Conservation (phyloP, 768 basidiomycete genomes). For the Lanmaoa pseudosensibilis region DNA sequence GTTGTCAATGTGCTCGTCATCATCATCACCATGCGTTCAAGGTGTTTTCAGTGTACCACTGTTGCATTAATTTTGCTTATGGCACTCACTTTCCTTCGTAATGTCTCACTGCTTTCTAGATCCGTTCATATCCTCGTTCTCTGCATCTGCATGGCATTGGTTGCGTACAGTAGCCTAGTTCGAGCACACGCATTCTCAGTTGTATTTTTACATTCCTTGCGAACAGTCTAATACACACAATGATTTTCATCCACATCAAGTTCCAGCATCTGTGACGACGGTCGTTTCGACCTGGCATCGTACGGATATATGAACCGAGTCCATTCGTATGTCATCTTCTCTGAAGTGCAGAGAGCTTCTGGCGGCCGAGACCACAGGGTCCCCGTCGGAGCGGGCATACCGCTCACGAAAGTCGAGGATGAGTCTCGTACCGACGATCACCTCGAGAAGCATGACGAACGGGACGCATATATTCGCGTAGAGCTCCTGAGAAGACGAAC, state of each 20-base stretch:
- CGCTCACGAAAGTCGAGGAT: conserved; percentile 35
- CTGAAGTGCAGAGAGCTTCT: conserved; percentile 20
- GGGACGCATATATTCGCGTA: conserved; percentile 34
- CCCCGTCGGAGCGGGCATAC: conserved; percentile 17
- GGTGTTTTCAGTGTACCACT: conserved; percentile 7
- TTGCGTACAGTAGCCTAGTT: conserved; percentile 3
- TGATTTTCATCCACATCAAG: background rate
- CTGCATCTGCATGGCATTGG: conserved; percentile 11
- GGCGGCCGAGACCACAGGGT: conserved; percentile 3
- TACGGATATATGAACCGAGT: conserved; percentile 4
- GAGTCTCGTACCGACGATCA: conserved; percentile 31
- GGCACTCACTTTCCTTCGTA: conserved; percentile 9
- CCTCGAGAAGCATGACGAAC: conserved; percentile 33
- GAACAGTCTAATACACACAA: conserved; percentile 8
- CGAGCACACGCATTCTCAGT: conserved; percentile 1
- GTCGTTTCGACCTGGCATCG: conserved; percentile 21
- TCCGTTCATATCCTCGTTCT: conserved; percentile 9
- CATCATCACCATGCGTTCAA: background rate
- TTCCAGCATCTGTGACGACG: conserved; percentile 9
- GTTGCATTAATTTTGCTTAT: conserved; percentile 14
- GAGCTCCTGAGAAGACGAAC: conserved; percentile 10
- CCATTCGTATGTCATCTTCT: conserved; percentile 4
- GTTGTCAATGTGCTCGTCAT: conserved; percentile 1
- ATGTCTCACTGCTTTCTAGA: conserved; percentile 1
- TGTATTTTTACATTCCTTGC: conserved; percentile 22